Base-by-base conservation (phyloP, 2,329 filamentous ascomycete species). In the Epichloe typhina region DNA sequence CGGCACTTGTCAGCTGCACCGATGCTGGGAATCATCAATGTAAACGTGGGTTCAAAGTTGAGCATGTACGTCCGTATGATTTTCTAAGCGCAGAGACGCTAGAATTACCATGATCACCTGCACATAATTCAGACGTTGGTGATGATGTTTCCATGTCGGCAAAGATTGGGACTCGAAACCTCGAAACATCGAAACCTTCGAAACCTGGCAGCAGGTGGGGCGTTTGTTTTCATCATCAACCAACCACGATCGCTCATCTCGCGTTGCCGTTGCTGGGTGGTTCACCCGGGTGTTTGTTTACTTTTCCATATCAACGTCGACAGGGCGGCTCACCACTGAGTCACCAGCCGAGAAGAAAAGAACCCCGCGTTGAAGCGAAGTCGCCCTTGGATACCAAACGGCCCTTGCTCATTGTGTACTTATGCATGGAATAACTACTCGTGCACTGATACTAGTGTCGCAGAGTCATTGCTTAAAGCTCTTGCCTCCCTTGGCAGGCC, bases 181-280 rank as follows among this genome's bases (percentile, higher is more conserved):
- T 9, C 7, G 26, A 26, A 26, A 26, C 26, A 7, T 8, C 7
- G 26, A 31, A 31, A 31, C 26, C 26, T 31, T 8, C 26, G 8
- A 9, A 47, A 26, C 37, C 21, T 47, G 46, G 46, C 35, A 23
- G 31, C 23, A 17, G 33, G 23, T 41, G 43, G 49, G 35, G 35
- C 15, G 15, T 23, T 19, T 8, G n/a, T 23, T 9, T 19, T 13
- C 21, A 13, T 11, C 33, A 3, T 9, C 45, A 45, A 26, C 49
- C 45, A 51, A 53, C 37, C 42, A 51, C 12, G 21, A 13, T 21
- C 19, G n/a, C 23, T 12, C 35, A 21, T 17, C 4, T n/a, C 26
- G 21, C 54, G 57, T 59, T 59, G 57, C 57, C 54, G 57, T 59
- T 59, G 57, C 57, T 54, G 52, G 56, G 57, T 50, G 46, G 57